Conservation (phyloP, 2,329 filamentous ascomycete species). For the Trichoderma pleuroti region DNA sequence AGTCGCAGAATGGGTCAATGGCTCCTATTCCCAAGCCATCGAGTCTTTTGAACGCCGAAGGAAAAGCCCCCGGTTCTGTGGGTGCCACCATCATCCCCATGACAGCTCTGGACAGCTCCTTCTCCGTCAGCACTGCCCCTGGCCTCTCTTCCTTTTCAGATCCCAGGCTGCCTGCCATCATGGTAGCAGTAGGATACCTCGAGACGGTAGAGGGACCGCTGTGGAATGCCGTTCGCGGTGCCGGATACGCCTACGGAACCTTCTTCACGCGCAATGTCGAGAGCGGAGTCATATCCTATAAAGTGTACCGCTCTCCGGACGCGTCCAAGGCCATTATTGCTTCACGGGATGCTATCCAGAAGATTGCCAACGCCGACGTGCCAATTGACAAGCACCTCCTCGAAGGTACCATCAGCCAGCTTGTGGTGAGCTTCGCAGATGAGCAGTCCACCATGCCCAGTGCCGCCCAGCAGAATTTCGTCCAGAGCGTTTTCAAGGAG, state of each 20-base stretch:
- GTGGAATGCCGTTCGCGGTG: conserved; percentile 89
- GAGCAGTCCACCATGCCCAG: conserved; percentile 81
- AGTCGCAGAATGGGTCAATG: conserved; percentile 45
- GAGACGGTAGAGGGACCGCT: conserved; percentile 91
- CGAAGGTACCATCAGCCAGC: conserved; percentile 84
- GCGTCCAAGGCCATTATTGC: conserved; percentile 80
- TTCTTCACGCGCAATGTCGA: conserved; percentile 75
- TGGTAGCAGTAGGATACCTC: conserved; percentile 87
- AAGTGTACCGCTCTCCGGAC: conserved; percentile 86
- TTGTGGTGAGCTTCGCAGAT: conserved; percentile 82
- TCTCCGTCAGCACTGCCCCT: conserved; percentile 69
- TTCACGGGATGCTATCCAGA: conserved; percentile 69
- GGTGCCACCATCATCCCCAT: conserved; percentile 81
- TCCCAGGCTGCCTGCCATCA: conserved; percentile 73
- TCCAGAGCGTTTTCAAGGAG: conserved; percentile 73
- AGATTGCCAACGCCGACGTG: conserved; percentile 67
- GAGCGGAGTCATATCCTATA: conserved; percentile 76
- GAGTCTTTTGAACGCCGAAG: conserved; percentile 71
- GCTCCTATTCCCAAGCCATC: conserved; percentile 67
- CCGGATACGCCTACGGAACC: conserved; percentile 87
- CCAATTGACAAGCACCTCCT: conserved; percentile 77
- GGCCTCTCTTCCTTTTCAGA: conserved; percentile 75
- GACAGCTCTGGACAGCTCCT: conserved; percentile 89
- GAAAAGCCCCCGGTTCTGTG: conserved; percentile 68
- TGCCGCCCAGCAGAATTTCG: conserved; percentile 80